Evolutionary conservation across 2,329 filamentous ascomycete genomes (phyloP), one percentile per base, ranked within the genome.

Genomic region (Atkinsonella texensis): DNA sequence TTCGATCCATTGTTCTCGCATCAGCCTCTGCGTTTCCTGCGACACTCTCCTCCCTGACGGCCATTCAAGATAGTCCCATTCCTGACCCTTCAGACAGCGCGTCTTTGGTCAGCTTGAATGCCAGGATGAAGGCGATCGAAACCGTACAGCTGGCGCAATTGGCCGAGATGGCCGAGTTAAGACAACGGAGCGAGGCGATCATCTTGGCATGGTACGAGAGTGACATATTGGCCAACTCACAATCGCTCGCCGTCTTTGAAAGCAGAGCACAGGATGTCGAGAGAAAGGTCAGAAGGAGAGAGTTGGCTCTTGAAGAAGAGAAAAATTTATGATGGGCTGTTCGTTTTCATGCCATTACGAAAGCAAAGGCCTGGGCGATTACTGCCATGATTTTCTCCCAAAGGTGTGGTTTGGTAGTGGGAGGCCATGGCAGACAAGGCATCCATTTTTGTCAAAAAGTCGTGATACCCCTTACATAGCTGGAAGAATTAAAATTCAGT

Each of bases 201-300:
- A 68, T 89, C 53, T 76, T 83, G 57, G 68, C 73, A 38, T 94
- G 88, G 84, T 89, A 91, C 66, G 83, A 89, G 63, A 71, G 79
- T 23, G 80, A 81, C 3, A 74, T 93, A 43, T 70, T 95, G 46
- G 76, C 77, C 11, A 80, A 80, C 58, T 84, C 84, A 0, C 78
- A 81, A 58, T 77, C 78, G 53, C 83, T 89, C 70, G 84, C 84
- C 20, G 80, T 84, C 49, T 81, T 84, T 62, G 85, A 94, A 67
- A 75, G 78, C 35, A 74, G 85, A 48, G 66, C 90, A 12, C 77
- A 79, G 65, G 71, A 74, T 54, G 76, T 81, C 8, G 87, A 93
- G 68, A 75, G 79, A 51, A 72, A 73, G 9, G 72, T 91, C 2
- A 74, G 80, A 62, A 76, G 85, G 60, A 72, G 73, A 48, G 86